Evolutionary conservation across 2,329 filamentous ascomycete genomes (phyloP).

Genomic region (Aureobasidium sp.): DNA sequence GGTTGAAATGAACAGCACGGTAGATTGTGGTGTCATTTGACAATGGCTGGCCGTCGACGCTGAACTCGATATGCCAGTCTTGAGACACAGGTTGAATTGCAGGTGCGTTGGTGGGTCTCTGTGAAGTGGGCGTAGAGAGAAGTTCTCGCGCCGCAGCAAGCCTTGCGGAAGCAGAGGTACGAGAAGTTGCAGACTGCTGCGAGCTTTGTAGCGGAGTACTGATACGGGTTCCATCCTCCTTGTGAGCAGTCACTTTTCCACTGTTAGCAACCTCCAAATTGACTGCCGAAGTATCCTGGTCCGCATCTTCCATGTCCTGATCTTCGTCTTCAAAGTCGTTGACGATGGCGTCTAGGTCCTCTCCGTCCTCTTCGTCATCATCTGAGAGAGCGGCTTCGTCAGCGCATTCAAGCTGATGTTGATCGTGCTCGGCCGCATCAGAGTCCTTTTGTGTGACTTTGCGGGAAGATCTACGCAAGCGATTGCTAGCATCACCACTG

Average conservation of each 20-base stretch:
- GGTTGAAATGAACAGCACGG: conserved; percentile 75
- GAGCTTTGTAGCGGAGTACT: conserved; percentile 66
- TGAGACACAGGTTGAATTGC: conserved; percentile 74
- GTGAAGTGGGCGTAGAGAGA: conserved; percentile 40
- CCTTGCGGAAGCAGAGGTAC: conserved; percentile 26
- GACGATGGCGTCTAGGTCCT: conserved; percentile 76
- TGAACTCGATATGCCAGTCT: conserved; percentile 98
- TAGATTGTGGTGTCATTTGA: conserved; percentile 93
- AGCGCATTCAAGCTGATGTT: conserved; percentile 78
- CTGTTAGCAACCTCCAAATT: conserved; percentile 83
- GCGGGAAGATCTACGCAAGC: conserved; percentile 29
- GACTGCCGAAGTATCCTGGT: conserved; percentile 74
- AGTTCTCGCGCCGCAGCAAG: conserved; percentile 29
- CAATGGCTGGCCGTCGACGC: conserved; percentile 73
- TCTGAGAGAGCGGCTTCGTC: conserved; percentile 81
- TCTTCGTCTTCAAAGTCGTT: conserved; percentile 83
- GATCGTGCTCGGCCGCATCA: conserved; percentile 52
- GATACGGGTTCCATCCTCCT: conserved; percentile 84
- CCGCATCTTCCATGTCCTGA: conserved; percentile 62
- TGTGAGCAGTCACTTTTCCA: conserved; percentile 82
- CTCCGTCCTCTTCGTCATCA: conserved; percentile 40
- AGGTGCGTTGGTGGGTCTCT: conserved; percentile 70
- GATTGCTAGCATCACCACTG: conserved; percentile 15
- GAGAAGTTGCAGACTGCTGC: conserved; percentile 26
- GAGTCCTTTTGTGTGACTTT: conserved; percentile 24